phyloP scores from a whole-genome alignment of 257 asterid species.

The Vinca minor region DNA sequence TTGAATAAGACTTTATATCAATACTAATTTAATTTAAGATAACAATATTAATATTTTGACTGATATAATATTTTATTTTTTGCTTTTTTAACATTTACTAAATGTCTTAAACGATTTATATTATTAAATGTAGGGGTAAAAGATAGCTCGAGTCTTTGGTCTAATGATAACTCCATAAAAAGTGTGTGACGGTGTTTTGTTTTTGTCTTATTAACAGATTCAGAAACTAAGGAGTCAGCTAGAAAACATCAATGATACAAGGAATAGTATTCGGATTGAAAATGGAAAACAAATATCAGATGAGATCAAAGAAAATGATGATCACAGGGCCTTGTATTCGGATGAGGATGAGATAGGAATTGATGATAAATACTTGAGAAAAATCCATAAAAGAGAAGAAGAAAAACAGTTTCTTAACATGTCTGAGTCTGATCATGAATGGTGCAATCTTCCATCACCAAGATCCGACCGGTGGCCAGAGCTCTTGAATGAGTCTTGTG shows the following conservation, averaged over 20 bases:
- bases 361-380: constrained; percentile 26
- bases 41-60: too few species aligned
- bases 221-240: constrained; percentile 5
- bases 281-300: background rate
- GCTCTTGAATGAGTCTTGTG: constrained; percentile 35
- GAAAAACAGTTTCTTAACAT: constrained; percentile 28
- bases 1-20: too few species aligned
- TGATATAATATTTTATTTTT: too few species aligned
- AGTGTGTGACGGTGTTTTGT: too few species aligned
- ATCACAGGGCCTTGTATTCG: background rate
- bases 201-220: constrained; percentile 4
- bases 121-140: too few species aligned
- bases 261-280: too few species aligned
- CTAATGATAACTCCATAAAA: too few species aligned
- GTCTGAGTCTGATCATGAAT: constrained; percentile 31
- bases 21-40: too few species aligned
- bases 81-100: too few species aligned
- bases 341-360: background rate
- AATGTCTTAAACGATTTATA: too few species aligned
- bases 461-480: too few species aligned
- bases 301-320: constrained; percentile 10
- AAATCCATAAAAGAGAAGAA: constrained; percentile 22
- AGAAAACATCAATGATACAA: background rate
- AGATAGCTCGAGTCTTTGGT: too few species aligned
- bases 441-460: constrained; percentile 43